Base-by-base conservation (phyloP, 805 yeast species). In the Kockiozyma suomiensis region DNA sequence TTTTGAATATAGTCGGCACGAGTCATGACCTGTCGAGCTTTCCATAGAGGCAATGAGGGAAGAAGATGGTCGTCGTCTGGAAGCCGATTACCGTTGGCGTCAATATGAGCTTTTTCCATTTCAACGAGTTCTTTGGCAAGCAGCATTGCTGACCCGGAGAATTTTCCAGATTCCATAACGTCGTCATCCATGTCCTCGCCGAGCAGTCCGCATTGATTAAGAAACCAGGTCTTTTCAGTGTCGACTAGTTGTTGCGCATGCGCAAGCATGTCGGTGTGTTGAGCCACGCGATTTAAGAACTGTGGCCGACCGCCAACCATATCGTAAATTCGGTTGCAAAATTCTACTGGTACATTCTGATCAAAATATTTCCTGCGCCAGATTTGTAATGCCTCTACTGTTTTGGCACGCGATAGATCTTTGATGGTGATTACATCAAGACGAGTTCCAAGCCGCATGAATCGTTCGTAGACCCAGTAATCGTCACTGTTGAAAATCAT, bases 121-220 rank as follows among this genome's bases (percentile, higher is more conserved):
- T 83, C 82, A 1, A 88, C 94, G 68, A 88, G 80, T 62, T 81
- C 88, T 56, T 82, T 78, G 82, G 87, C 85, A 56, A 88, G 75
- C 5, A 85, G 74, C 92, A 88, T 88, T 15, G 93, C 92, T 38
- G 87, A 79, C 4, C 85, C 77, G 0, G 91, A 79, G 68, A 88
- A 88, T 72, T 88, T 88, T 4, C 96, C 96, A 63, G 54, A 32
- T 23, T 56, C 62, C 88, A 88, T 87, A 5, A 89, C 96, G 74
- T 89, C 96, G 69, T 89, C 96, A 69, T 89, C 96, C 96, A 89
- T 88, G 19, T 79, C 83, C 65, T 78, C 79, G 1, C 96, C 96
- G 8, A 89, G 73, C 13, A 89, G 74, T 0, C 90, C 94, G 73
- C 96, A 88, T 68, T 88, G 90, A 69, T 87, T 89, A 65, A 89